phyloP scores from a whole-genome alignment of 768 basidiomycete genomes.

The Tylopilus felleus region DNA sequence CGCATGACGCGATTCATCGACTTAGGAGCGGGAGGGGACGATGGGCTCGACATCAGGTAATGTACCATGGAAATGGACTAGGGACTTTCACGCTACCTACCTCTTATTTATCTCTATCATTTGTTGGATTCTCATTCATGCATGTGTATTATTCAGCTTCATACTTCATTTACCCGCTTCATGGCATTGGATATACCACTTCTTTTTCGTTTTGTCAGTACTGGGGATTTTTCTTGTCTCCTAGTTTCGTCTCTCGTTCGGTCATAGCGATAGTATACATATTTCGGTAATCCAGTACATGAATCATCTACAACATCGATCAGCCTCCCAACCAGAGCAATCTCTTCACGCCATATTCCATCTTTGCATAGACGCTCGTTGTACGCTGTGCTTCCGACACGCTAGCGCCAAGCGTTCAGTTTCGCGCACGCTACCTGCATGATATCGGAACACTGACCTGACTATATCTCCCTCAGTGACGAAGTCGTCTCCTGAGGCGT shows the following conservation, averaged over 20 bases:
- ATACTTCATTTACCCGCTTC: conserved; percentile 16
- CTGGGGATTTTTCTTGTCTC: background rate
- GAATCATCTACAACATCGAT: conserved; percentile 2
- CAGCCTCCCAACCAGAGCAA: conserved; percentile 83
- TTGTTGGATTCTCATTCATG: conserved; percentile 16
- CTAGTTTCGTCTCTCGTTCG: conserved; percentile 2
- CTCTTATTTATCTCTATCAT: conserved; percentile 17
- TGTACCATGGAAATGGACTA: conserved; percentile 17
- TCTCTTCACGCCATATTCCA: conserved; percentile 92
- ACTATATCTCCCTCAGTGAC: conserved; percentile 72
- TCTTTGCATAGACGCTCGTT: conserved; percentile 85
- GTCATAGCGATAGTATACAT: conserved; percentile 14
- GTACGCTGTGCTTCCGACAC: conserved; percentile 78
- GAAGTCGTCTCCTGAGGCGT: conserved; percentile 41
- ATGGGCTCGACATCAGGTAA: conserved; percentile 32
- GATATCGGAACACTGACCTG: conserved; percentile 45
- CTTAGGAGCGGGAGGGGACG: conserved; percentile 38
- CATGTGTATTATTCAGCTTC: conserved; percentile 19
- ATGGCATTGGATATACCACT: conserved; percentile 22
- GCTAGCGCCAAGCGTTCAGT: conserved; percentile 37
- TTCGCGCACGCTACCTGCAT: background rate
- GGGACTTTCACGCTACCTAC: conserved; percentile 10
- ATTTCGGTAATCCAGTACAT: conserved; percentile 11
- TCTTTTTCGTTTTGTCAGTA: conserved; percentile 17
- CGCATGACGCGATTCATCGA: conserved; percentile 82